A percentile compares a stretch with the other conserved stretches of the same genome.
phyloP scores from a whole-genome alignment of 768 basidiomycete species.

The Multifurca ochricompacta region DNA sequence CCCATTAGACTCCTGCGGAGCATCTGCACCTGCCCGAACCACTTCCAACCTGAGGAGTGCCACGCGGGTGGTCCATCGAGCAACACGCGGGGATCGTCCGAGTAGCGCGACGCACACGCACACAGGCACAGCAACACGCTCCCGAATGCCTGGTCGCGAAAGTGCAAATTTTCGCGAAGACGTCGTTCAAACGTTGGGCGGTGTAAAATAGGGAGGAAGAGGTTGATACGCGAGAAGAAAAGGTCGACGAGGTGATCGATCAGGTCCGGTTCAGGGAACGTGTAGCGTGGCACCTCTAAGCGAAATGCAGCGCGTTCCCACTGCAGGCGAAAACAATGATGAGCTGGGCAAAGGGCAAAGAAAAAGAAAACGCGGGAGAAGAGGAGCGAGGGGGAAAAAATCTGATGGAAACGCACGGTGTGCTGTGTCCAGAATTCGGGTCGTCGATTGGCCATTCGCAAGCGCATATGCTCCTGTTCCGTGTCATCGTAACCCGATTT shows the following conservation, averaged over 20 bases:
- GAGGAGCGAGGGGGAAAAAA: too few relatives aligned
- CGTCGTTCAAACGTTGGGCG: conserved; percentile 37
- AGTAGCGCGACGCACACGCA: conserved; percentile 42
- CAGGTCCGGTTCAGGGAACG: conserved; percentile 33
- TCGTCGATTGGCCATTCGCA: conserved; percentile 29
- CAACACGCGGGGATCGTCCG: conserved; percentile 45
- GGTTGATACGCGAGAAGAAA: conserved; percentile 39
- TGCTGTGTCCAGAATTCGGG: conserved; percentile 45
- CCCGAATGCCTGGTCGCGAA: conserved; percentile 36
- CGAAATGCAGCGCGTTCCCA: conserved; percentile 10
- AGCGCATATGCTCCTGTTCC: conserved; percentile 1
- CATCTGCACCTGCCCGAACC: conserved; percentile 52
- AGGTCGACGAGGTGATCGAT: conserved; percentile 37
- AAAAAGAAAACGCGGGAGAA: too few relatives aligned
- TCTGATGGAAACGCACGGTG: conserved; percentile 36
- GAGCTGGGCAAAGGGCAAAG: background rate
- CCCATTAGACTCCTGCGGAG: conserved; percentile 50
- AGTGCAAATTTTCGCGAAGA: conserved; percentile 33
- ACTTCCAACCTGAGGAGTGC: conserved; percentile 39
- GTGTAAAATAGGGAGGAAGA: conserved; percentile 41
- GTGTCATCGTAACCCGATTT: conserved; percentile 33
- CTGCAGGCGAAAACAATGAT: background rate
- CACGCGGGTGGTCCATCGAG: conserved; percentile 23
- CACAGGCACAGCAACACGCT: conserved; percentile 41
- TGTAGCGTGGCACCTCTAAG: background rate